Evolutionary conservation across 2,329 filamentous ascomycete species (phyloP).

Genomic region (Pseudodiploospora longispora): DNA sequence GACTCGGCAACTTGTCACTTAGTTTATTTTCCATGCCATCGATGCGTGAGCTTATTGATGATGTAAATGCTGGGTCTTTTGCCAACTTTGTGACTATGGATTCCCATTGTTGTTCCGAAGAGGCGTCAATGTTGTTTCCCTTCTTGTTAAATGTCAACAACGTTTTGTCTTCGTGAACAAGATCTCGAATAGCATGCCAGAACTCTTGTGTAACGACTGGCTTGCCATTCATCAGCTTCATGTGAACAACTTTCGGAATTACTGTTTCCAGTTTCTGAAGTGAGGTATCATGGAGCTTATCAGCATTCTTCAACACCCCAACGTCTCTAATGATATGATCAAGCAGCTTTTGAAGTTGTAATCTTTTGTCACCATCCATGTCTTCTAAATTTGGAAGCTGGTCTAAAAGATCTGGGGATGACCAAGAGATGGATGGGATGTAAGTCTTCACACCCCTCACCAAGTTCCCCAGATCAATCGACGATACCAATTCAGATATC

Average conservation of each 20-base stretch:
- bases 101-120: slow-evolving; percentile 40
- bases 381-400: slow-evolving; percentile 5
- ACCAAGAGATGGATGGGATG: slow-evolving; percentile 20
- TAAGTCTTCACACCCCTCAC: slow-evolving; percentile 5
- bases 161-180: slow-evolving; percentile 40
- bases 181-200: slow-evolving; percentile 54
- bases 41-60: slow-evolving; percentile 18
- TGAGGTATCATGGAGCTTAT: slow-evolving; percentile 27
- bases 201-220: slow-evolving; percentile 51
- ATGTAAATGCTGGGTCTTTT: slow-evolving; percentile 22
- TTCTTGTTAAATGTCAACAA: slow-evolving; percentile 39
- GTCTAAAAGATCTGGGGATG: slow-evolving; percentile 14
- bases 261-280: slow-evolving; percentile 37
- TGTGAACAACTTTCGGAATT: slow-evolving; percentile 49
- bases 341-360: slow-evolving; percentile 15
- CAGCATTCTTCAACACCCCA: slow-evolving; percentile 18
- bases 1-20: slow-evolving; percentile 24
- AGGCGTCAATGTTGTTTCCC: slow-evolving; percentile 27
- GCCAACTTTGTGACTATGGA: slow-evolving; percentile 35
- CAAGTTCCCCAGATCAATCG: too few species aligned
- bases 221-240: slow-evolving; percentile 44
- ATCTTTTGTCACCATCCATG: slow-evolving; percentile 10
- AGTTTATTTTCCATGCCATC: slow-evolving; percentile 18
- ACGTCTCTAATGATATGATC: slow-evolving; percentile 15
- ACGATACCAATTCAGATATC: too few species aligned